Evolutionary conservation across 2,329 filamentous ascomycete genomes (phyloP).

Genomic region (Thermomyces lanuginosus): DNA sequence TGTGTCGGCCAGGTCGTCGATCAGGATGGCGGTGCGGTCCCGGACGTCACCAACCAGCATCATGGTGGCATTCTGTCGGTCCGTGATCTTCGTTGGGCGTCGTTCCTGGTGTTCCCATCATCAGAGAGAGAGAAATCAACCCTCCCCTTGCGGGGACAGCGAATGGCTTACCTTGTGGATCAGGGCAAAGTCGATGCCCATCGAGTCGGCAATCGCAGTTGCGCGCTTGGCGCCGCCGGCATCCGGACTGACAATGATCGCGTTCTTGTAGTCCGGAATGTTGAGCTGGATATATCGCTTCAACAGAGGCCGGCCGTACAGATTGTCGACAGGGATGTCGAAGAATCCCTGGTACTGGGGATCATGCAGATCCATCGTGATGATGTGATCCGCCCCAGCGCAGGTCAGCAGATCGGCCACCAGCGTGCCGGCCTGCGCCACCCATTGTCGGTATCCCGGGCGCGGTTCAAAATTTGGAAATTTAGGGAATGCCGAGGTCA

Average conservation of each 20-base stretch:
- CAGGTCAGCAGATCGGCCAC: conserved; percentile 89
- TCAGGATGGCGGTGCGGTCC: conserved; percentile 67
- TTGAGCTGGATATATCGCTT: conserved; percentile 58
- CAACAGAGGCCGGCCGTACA: conserved; percentile 51
- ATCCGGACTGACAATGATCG: conserved; percentile 89
- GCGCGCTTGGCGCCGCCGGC: conserved; percentile 93
- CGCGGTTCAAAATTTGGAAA: conserved; percentile 58
- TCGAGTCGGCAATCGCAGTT: conserved; percentile 80
- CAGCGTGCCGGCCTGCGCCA: conserved; percentile 87
- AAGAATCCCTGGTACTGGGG: conserved; percentile 98
- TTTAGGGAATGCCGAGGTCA: conserved; percentile 33
- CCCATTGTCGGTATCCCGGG: conserved; percentile 95
- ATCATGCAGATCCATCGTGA: conserved; percentile 94
- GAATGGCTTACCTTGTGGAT: conserved; percentile 70
- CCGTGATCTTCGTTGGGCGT: conserved; percentile 70
- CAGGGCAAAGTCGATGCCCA: conserved; percentile 88
- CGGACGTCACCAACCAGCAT: conserved; percentile 82
- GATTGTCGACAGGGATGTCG: conserved; percentile 93
- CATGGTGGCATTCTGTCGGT: conserved; percentile 70
- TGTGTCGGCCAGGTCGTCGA: conserved; percentile 90
- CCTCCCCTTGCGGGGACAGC: background rate
- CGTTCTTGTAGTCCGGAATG: conserved; percentile 68
- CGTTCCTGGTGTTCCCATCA: conserved; percentile 47
- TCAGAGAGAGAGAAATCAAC: background rate
- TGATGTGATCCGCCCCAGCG: conserved; percentile 89